Evolutionary conservation across 2,329 filamentous ascomycete species (phyloP), one percentile per base, ranked within the genome.

Genomic region (Didymella exigua): DNA sequence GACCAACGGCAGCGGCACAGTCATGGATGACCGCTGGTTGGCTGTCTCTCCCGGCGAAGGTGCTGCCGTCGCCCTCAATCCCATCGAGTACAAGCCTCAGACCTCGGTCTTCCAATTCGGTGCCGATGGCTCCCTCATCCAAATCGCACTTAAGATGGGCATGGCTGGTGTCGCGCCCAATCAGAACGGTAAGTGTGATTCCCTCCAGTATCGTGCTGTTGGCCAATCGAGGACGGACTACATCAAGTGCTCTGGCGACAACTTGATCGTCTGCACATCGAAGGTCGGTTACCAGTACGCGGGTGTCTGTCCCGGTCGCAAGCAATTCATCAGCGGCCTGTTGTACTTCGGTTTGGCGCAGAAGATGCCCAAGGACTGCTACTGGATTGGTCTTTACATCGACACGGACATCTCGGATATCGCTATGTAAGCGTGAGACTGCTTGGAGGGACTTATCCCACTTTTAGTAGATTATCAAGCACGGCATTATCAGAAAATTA

Each of bases 91-190:
- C 24, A 50, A 50, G 18, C 30, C 38, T 18, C 48, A 50, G 23
- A 44, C 46, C 16, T 50, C 48, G 2, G 30, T 50, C 9, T 44
- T 50, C 24, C 40, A 50, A 10, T 44, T 44, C 9, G 31, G 31
- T 4, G 21, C 11, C 2, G 48, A 50, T 10, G 31, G 48, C 31
- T 23, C 40, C 7, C 31, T 44, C 5, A 6, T 44, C 2, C 30
- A 50, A 23, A 38, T 50, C 11, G 48, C 40, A 19, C 48, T 31
- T 6, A 23, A n/a, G 16, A 14, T 18, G 4, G 21, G 21, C 16
- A 50, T 50, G 48, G 48, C 40, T 37, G 48, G 31, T 13, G 48
- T 50, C 18, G 14, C 38, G 11, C 48, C 48, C 16, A 50, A 50
- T 16, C 30, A 21, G 24, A 42, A 10, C 10, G 40, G 40, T 6